These are phyloP conservation scores for Colletotrichum sublineola DNA, from an alignment of 2,329 filamentous ascomycete species.

Conservation along the genomic window DNA sequence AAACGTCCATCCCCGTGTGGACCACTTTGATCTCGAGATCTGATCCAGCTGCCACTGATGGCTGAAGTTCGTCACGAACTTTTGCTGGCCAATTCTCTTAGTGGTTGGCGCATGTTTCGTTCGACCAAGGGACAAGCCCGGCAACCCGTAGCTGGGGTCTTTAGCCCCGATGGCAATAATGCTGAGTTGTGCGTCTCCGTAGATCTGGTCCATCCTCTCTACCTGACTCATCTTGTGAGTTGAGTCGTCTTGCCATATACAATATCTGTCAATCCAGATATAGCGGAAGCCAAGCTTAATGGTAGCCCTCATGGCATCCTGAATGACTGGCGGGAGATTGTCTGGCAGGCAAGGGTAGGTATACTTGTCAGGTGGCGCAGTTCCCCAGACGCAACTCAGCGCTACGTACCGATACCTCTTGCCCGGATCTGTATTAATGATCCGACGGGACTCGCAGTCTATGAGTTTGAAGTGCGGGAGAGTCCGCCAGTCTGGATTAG, in stretches of 20 bases:
- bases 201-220: conserved; percentile 51
- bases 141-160: conserved; percentile 52
- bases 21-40: conserved; percentile 54
- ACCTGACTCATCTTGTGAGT: conserved; percentile 52
- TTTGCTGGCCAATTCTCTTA: conserved; percentile 39
- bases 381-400: conserved; percentile 54
- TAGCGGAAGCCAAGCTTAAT: conserved; percentile 52
- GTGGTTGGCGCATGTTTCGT: conserved; percentile 49
- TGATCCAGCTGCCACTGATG: conserved; percentile 9
- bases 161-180: conserved; percentile 55
- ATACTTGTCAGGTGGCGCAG: conserved; percentile 11
- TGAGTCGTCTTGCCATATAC: conserved; percentile 49
- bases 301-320: conserved; percentile 49
- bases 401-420: conserved; percentile 46
- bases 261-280: conserved; percentile 56
- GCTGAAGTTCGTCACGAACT: conserved; percentile 19
- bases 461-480: conserved; percentile 19
- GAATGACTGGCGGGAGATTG: conserved; percentile 15
- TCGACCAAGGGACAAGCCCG: conserved; percentile 49
- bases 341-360: conserved; percentile 14
- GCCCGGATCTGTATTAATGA: conserved; percentile 13
- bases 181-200: conserved; percentile 52
- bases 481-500: neutral
- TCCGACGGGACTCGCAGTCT: conserved; percentile 14
- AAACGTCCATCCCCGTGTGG: conserved; percentile 56